These are phyloP conservation scores for Cytospora piceae DNA, from an alignment of 2,329 filamentous ascomycete genomes.

Conservation along the genomic window DNA sequence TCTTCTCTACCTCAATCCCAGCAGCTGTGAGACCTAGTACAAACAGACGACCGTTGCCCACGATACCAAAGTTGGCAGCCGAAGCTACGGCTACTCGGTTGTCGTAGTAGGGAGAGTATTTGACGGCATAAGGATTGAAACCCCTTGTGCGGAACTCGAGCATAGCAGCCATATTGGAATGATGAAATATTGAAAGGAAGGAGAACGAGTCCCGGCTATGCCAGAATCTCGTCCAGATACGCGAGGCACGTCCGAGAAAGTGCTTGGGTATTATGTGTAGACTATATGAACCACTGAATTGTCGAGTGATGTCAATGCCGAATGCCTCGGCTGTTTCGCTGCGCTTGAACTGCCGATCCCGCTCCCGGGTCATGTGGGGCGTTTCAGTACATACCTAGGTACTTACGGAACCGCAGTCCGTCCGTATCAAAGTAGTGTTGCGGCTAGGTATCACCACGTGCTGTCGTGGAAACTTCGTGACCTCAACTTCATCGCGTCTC, in stretches of 20 bases:
- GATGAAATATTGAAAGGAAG: background rate
- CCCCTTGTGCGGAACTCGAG: constrained; percentile 92
- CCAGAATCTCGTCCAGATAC: background rate
- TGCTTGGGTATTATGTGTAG: background rate
- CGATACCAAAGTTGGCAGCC: constrained; percentile 94
- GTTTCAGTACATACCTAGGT: too few species aligned
- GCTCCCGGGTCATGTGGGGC: constrained; percentile 1
- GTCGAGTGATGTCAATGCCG: constrained; percentile 24
- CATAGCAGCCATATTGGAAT: constrained; percentile 61
- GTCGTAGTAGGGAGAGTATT: constrained; percentile 98
- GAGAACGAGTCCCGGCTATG: constrained; percentile 8
- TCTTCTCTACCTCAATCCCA: constrained; percentile 84
- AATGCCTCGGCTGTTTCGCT: constrained; percentile 26
- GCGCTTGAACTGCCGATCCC: constrained; percentile 16
- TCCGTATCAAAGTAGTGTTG: background rate
- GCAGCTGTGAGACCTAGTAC: constrained; percentile 80
- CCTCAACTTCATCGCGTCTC: background rate
- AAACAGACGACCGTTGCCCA: constrained; percentile 91
- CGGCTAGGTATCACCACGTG: constrained; percentile 18
- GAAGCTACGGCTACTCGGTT: constrained; percentile 87
- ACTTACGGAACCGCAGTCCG: too few species aligned
- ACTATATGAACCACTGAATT: background rate
- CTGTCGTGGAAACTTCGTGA: constrained; percentile 28
- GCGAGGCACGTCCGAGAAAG: background rate
- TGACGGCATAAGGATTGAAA: constrained; percentile 94